phyloP scores from a whole-genome alignment of 2,329 filamentous ascomycete species.

The Microdochium nivale region DNA sequence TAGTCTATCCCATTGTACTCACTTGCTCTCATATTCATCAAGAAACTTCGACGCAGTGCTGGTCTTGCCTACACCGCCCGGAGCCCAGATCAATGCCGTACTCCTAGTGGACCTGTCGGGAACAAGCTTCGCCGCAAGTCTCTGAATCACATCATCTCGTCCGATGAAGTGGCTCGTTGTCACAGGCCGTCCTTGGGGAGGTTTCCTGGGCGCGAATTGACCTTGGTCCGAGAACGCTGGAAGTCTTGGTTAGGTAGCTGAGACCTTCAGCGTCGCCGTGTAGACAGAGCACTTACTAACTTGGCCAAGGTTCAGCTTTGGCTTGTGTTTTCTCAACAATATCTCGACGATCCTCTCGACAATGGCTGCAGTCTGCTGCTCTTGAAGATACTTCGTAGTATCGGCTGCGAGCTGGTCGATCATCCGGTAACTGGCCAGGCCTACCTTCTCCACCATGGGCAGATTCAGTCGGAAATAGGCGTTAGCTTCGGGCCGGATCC shows the following conservation, averaged over 20 bases:
- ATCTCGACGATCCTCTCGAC: constrained; percentile 12
- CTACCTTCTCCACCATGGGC: constrained; percentile 11
- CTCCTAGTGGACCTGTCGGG: background rate
- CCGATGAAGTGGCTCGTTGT: constrained; percentile 15
- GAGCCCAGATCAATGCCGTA: constrained; percentile 13
- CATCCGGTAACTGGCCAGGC: constrained; percentile 15
- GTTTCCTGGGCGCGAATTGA: constrained; percentile 5
- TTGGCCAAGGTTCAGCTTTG: constrained; percentile 11
- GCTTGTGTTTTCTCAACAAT: constrained; percentile 2
- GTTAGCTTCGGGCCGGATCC: constrained; percentile 6
- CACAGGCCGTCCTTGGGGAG: constrained; percentile 4
- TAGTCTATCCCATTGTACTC: background rate
- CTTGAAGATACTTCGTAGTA: constrained; percentile 14
- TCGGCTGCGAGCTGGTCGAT: constrained; percentile 12
- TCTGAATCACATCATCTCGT: constrained; percentile 11
- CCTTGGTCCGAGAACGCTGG: constrained; percentile 9
- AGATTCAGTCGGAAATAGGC: constrained; percentile 22
- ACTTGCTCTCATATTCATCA: constrained; percentile 10
- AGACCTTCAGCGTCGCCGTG: background rate
- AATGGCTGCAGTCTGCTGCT: constrained; percentile 4
- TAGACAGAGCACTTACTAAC: constrained; percentile 8
- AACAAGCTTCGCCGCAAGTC: constrained; percentile 5
- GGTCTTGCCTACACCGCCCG: constrained; percentile 21
- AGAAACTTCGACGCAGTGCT: constrained; percentile 19
- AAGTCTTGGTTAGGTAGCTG: too few species aligned